These are phyloP conservation scores for Beta lomatogona DNA, from an alignment of 179 eudicot species.

Conservation along the genomic window DNA sequence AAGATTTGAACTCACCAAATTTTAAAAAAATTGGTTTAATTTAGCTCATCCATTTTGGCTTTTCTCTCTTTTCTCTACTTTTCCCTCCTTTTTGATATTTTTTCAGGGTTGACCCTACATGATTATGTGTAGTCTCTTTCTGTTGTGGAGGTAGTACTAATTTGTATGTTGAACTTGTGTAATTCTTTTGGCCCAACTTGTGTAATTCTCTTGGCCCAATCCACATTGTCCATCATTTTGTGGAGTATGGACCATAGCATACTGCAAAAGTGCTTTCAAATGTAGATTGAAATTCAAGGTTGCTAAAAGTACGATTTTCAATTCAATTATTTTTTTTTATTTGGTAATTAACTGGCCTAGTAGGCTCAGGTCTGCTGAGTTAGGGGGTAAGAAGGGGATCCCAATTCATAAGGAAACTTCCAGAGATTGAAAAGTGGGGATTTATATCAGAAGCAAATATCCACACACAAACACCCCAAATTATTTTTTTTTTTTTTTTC, in stretches of 20 bases:
- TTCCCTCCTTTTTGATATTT: neutral
- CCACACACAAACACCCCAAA: no score
- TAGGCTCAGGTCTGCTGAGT: no score
- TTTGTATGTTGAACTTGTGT: neutral
- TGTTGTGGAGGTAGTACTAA: slow-evolving; percentile 16
- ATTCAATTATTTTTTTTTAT: no score
- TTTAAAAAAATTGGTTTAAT: neutral
- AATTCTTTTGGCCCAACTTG: no score
- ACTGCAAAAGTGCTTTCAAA: neutral
- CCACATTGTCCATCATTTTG: slow-evolving; percentile 5
- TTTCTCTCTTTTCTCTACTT: neutral
- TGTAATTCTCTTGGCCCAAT: slow-evolving; percentile 1
- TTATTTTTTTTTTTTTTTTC: no score
- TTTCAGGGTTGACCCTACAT: slow-evolving; percentile 20
- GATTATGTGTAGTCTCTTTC: slow-evolving; percentile 31
- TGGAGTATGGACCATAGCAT: neutral
- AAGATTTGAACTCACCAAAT: neutral
- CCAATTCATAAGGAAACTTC: no score
- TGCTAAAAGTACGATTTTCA: no score
- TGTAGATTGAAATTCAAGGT: no score
- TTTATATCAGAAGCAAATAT: no score
- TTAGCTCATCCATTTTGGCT: neutral
- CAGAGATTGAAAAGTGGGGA: no score
- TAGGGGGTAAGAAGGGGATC: no score
- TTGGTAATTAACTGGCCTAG: no score